Percentiles rank a stretch among this genome's conserved stretches.
These are phyloP conservation scores for Backusella australiensis DNA, from an alignment of 192 early-diverging fungal genomes.

Conservation along the genomic window DNA sequence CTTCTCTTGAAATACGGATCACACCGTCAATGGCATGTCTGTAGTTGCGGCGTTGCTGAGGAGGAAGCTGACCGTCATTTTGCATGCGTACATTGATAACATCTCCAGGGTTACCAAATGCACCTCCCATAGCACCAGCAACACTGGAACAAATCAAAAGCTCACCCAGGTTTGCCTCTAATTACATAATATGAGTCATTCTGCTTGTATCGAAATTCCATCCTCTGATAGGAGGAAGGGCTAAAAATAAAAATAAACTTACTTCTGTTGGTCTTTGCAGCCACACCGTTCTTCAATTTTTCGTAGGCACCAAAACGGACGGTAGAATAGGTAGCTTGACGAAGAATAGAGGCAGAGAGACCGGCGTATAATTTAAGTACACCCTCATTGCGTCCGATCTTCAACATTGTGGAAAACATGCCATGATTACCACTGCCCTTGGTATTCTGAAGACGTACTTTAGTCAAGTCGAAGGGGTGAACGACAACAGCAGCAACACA, in stretches of 20 bases:
- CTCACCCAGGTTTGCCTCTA: conserved; percentile 25
- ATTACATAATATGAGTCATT: conserved; percentile 13
- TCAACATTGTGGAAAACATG: conserved; percentile 67
- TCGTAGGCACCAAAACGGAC: conserved; percentile 78
- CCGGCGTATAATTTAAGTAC: conserved; percentile 25
- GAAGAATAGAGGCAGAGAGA: conserved; percentile 66
- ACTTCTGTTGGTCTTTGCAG: conserved; percentile 42
- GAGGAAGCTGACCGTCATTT: conserved; percentile 69
- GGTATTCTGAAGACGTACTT: conserved; percentile 72
- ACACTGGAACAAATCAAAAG: conserved; percentile 42
- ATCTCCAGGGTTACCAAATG: conserved; percentile 74
- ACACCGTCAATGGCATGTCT: conserved; percentile 72
- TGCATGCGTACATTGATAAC: conserved; percentile 79
- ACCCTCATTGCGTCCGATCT: conserved; percentile 47
- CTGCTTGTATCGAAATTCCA: neutral
- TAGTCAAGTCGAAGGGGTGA: conserved; percentile 82
- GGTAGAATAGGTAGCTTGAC: conserved; percentile 77
- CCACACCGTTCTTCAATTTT: conserved; percentile 52
- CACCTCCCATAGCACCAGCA: conserved; percentile 58
- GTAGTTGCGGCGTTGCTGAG: conserved; percentile 66
- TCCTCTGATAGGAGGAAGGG: neutral
- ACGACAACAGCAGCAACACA: conserved; percentile 59
- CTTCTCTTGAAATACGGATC: conserved; percentile 73
- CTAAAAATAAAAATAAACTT: conserved; percentile 19
- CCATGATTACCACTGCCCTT: conserved; percentile 18